Percentiles rank a stretch among this genome's conserved stretches.
These are phyloP conservation scores for Asclepias syriaca DNA, from an alignment of 257 asterid genomes.

Conservation along the genomic window DNA sequence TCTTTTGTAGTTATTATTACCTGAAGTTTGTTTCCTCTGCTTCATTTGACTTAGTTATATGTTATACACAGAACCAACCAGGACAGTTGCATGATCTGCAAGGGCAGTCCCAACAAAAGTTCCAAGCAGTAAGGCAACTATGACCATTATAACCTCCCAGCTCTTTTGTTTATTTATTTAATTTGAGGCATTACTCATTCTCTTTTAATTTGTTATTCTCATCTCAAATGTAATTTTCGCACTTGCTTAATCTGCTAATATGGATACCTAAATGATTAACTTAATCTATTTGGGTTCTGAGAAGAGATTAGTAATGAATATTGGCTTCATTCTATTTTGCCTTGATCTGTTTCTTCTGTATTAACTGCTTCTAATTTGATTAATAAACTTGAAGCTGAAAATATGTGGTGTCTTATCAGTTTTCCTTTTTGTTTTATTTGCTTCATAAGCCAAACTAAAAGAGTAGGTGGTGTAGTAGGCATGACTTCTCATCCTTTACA, in stretches of 20 bases:
- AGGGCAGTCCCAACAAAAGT: conserved; percentile 66
- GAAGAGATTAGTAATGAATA: not conserved
- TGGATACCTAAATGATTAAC: not conserved
- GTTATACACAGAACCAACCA: conserved; percentile 56
- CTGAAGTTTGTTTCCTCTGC: not conserved
- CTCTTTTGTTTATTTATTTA: not conserved
- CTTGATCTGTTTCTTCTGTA: not conserved
- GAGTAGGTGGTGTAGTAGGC: not conserved
- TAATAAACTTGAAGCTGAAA: not conserved
- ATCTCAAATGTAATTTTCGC: not conserved
- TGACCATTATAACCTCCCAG: conserved; percentile 8
- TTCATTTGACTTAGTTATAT: conserved; percentile 1
- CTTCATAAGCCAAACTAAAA: not conserved
- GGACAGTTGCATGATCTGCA: conserved; percentile 73
- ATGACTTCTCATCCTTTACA: not conserved
- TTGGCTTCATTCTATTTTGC: not conserved
- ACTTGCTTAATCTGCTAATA: not conserved
- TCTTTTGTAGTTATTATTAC: not conserved
- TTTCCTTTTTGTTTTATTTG: not conserved
- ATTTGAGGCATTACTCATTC: not conserved
- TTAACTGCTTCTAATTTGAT: not conserved
- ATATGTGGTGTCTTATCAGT: not conserved
- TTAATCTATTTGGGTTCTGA: not conserved
- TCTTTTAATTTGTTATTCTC: not conserved
- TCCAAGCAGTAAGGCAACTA: conserved; percentile 50